Base-by-base conservation (phyloP, 345 rosid genomes). In the Zanthoxylum bungeanum region DNA sequence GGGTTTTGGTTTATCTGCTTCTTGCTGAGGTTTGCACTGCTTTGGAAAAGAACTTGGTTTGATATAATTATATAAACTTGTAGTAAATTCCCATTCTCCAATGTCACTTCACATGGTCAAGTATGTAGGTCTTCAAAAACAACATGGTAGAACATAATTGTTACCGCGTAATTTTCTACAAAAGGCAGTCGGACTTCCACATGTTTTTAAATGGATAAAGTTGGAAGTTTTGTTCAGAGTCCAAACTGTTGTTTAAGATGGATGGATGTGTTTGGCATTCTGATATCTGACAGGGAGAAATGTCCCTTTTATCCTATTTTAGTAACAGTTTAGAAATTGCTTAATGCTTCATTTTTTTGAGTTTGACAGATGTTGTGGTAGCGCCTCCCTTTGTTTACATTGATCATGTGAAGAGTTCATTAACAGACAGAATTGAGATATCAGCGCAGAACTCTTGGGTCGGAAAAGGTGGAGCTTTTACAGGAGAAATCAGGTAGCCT, bases 401-500 rank as follows among this genome's bases (percentile, higher is more conserved):
- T 40, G 93, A 95, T 79, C 88, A 81, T 73, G 96, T 95, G 79
- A 91, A 85, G 74, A 73, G 77, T 55, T 86, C 91, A 2, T 76
- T 95, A 74, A 85, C 86, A 0, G 88, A 86, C 75, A 85, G 92
- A 62, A 84, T 95, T 77, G 93, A 91, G 73, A 65, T 92, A 85
- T 83, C 99, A 60, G 90, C 89, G 78, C 99, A 95, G 73, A 95
- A 95, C 86, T 91, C 97, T 73, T 95, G 99, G 99, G 82, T 93
- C 30, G 80, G 94, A 4, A 95, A 95, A 83, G 99, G 99, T 47
- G 99, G 99, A 53, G 99, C 99, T 68, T 95, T 95, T 82, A 95
- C 99, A 0, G 99, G 99, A 75, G 99, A 95, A 88, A 95, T 95
- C 87, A 95, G 99, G 98, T 95, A 55, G 60, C 24, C 24, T 69